These are phyloP conservation scores for Saccharum officinarum DNA, from an alignment of 176 grass and related monocot genomes.

Conservation along the genomic window DNA sequence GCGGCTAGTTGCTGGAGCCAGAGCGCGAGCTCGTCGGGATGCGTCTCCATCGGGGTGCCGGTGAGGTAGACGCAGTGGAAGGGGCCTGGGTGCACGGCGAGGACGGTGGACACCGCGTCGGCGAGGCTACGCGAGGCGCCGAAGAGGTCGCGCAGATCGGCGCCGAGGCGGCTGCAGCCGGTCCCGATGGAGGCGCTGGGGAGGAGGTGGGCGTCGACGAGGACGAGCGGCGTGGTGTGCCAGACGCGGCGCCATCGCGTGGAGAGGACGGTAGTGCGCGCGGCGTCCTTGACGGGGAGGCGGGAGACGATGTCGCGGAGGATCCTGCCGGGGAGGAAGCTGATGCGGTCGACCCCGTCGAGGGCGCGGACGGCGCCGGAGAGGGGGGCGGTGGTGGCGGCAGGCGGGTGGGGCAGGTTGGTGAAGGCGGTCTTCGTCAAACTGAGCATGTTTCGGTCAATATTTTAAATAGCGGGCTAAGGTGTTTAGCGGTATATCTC, in stretches of 20 bases:
- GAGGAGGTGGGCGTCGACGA: constrained; percentile 8
- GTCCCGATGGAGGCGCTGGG: not conserved
- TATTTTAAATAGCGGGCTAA: no score
- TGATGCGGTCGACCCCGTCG: constrained; percentile 1
- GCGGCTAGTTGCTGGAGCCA: constrained; percentile 2
- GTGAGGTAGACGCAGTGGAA: not conserved
- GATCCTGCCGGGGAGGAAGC: not conserved
- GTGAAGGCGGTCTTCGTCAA: not conserved
- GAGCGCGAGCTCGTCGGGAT: not conserved
- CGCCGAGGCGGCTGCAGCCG: not conserved
- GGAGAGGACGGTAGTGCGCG: not conserved
- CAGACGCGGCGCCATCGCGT: not conserved
- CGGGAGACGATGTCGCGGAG: constrained; percentile 15
- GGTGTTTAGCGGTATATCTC: no score
- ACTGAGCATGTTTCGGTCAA: no score
- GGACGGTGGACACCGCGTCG: not conserved
- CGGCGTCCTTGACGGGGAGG: not conserved
- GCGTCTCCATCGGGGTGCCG: not conserved
- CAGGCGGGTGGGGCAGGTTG: not conserved
- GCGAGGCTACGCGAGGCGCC: not conserved
- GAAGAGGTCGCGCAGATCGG: no score
- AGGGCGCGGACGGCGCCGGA: not conserved
- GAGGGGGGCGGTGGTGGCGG: not conserved
- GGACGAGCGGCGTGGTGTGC: not conserved
- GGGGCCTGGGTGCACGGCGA: constrained; percentile 16